These are phyloP conservation scores for Nemania sp. DNA, from an alignment of 2,329 filamentous ascomycete genomes.

Conservation along the genomic window DNA sequence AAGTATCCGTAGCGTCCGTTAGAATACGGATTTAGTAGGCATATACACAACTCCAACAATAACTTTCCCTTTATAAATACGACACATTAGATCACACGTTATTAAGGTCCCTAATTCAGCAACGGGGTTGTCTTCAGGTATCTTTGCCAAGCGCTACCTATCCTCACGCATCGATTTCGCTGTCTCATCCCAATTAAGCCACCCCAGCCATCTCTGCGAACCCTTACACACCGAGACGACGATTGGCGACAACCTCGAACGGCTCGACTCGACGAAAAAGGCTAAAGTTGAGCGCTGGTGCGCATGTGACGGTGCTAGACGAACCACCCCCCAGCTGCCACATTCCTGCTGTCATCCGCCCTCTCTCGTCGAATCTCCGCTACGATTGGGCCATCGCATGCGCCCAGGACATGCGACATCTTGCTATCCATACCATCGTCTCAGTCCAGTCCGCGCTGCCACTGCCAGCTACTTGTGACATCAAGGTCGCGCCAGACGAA, in stretches of 20 bases:
- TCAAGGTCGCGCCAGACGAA: conserved; percentile 35
- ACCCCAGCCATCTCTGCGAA: conserved; percentile 19
- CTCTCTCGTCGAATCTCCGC: conserved; percentile 25
- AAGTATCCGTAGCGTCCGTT: too few relatives aligned
- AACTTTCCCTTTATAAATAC: neutral
- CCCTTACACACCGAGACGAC: conserved; percentile 16
- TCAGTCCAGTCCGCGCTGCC: conserved; percentile 22
- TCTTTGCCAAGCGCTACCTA: neutral
- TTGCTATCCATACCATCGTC: conserved; percentile 28
- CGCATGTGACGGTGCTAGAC: conserved; percentile 44
- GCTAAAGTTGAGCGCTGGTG: conserved; percentile 38
- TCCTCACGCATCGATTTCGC: neutral
- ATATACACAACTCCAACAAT: neutral
- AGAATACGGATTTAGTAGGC: too few relatives aligned
- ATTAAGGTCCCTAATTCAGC: neutral
- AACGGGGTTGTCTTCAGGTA: neutral
- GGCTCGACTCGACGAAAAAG: conserved; percentile 34
- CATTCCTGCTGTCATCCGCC: conserved; percentile 37
- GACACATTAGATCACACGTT: neutral
- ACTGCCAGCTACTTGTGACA: conserved; percentile 34
- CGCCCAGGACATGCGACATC: conserved; percentile 38
- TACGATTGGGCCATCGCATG: conserved; percentile 47
- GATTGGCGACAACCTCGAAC: conserved; percentile 14
- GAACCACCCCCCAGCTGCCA: conserved; percentile 42
- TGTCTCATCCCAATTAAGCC: conserved; percentile 15